Evolutionary conservation across 2,329 filamentous ascomycete species (phyloP).

Genomic region (Epichloe sp.): DNA sequence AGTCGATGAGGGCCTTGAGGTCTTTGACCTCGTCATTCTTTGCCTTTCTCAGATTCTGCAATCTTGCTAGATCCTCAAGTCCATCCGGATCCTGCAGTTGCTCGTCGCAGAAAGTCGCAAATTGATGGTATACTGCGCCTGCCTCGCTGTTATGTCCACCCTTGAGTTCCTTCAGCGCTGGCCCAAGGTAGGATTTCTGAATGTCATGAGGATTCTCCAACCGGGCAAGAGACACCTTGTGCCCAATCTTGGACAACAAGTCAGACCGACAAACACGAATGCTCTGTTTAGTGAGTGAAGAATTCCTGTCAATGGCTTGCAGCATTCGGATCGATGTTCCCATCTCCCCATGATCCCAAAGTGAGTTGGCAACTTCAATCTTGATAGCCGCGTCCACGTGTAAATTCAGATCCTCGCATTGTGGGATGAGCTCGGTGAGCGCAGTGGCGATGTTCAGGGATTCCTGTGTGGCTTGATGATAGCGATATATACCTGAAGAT

Average conservation of each 20-base stretch:
- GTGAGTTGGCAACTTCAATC: constrained; percentile 73
- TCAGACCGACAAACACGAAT: constrained; percentile 63
- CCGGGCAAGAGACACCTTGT: constrained; percentile 78
- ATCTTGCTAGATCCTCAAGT: constrained; percentile 69
- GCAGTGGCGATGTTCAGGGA: constrained; percentile 75
- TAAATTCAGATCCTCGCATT: constrained; percentile 58
- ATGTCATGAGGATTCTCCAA: constrained; percentile 87
- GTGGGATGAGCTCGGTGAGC: constrained; percentile 61
- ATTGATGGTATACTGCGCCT: constrained; percentile 84
- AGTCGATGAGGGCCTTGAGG: constrained; percentile 47
- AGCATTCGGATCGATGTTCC: constrained; percentile 81
- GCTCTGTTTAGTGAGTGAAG: constrained; percentile 52
- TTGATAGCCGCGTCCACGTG: constrained; percentile 64
- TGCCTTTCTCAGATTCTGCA: constrained; percentile 65
- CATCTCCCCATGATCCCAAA: constrained; percentile 92
- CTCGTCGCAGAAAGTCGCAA: constrained; percentile 88
- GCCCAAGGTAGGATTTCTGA: constrained; percentile 71
- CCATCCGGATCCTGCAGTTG: constrained; percentile 80
- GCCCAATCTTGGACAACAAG: constrained; percentile 73
- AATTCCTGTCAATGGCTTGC: constrained; percentile 51
- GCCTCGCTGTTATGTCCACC: constrained; percentile 55
- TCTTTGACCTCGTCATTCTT: constrained; percentile 72
- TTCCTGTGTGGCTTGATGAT: constrained; percentile 72
- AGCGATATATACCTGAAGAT: constrained; percentile 62
- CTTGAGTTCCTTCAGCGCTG: constrained; percentile 70